phyloP scores from a whole-genome alignment of 192 early-diverging fungal species.

The Mortierella hygrophila region DNA sequence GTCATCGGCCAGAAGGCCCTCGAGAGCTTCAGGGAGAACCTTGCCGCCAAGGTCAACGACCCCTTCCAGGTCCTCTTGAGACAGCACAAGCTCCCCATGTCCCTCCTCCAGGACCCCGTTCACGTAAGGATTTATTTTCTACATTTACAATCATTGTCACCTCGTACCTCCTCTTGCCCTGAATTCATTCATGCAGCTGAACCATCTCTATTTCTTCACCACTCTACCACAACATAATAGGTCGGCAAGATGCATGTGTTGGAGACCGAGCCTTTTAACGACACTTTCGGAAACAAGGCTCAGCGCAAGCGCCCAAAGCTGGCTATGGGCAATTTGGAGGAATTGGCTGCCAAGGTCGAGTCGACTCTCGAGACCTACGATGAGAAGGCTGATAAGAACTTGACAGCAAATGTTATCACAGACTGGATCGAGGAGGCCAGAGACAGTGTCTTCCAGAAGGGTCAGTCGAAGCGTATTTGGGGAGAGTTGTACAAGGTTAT shows the following conservation, averaged over 20 bases:
- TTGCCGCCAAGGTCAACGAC: constrained; percentile 88
- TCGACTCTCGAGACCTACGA: constrained; percentile 74
- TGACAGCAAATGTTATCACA: constrained; percentile 80
- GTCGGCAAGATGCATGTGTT: constrained; percentile 87
- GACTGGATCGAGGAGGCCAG: constrained; percentile 82
- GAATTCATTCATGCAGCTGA: not conserved
- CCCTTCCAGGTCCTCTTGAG: constrained; percentile 95
- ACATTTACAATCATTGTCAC: not conserved
- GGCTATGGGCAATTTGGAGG: constrained; percentile 76
- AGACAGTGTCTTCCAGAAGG: constrained; percentile 92
- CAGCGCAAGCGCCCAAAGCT: constrained; percentile 97
- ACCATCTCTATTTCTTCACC: not conserved
- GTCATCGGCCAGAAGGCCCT: constrained; percentile 96
- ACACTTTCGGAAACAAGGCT: constrained; percentile 95
- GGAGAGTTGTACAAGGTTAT: constrained; percentile 99
- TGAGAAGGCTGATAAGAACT: constrained; percentile 73
- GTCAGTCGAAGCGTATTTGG: constrained; percentile 98
- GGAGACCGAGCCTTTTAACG: constrained; percentile 92
- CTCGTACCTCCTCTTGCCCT: not conserved
- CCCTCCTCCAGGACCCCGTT: constrained; percentile 84
- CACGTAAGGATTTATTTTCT: constrained; percentile 67
- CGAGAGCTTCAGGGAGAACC: constrained; percentile 91
- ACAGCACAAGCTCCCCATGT: constrained; percentile 97
- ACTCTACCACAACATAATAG: constrained; percentile 4
- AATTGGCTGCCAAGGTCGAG: constrained; percentile 80